Base-by-base conservation (phyloP, 805 yeast species). In the Zygosaccharomyces kombuchaensis region DNA sequence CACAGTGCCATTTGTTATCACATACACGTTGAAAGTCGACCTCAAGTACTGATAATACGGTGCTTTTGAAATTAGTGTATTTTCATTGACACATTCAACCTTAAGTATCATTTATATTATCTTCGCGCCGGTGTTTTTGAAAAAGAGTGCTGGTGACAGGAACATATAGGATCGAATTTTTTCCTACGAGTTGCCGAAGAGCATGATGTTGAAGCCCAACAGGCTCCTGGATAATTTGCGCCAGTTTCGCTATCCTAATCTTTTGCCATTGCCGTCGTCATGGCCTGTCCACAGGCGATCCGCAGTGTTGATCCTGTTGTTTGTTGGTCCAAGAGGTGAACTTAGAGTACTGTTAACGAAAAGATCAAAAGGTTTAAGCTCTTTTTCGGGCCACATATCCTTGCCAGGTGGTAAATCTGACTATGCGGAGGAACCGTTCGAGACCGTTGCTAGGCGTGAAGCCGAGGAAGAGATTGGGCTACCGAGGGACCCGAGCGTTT, bases 371-470 rank as follows among this genome's bases (percentile, higher is more conserved):
- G 71, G 74, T 30, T 70, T 91, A 55, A 71, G 80, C 40, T 78
- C 78, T 43, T 90, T 89, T 67, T 84, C 93, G 0, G 96, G 97
- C 4, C 96, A 90, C 62, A 85, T 86, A 5, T 87, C 96, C 1
- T 71, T 90, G 7, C 98, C 98, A 3, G 98, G 98, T 2, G 98
- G 97, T 7, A 87, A 84, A 59, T 89, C 95, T 4, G 97, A 90
- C 62, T 59, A 54, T 34, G 79, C 75, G 0, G 69, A 76, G 14
- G 88, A 87, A 55, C 65, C 75, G 10, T 87, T 85, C 46, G 82
- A 84, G 74, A 75, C 76, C 36, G 82, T 84, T 32, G 84, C 96
- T 0, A 71, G 95, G 47, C 70, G 98, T 26, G 98, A 90, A 63
- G 80, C 89, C 50, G 76, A 74, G 45, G 98, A 90, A 60, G 98